Evolutionary conservation across 106 monocot species (phyloP).

Genomic region (Acorus gramineus): DNA sequence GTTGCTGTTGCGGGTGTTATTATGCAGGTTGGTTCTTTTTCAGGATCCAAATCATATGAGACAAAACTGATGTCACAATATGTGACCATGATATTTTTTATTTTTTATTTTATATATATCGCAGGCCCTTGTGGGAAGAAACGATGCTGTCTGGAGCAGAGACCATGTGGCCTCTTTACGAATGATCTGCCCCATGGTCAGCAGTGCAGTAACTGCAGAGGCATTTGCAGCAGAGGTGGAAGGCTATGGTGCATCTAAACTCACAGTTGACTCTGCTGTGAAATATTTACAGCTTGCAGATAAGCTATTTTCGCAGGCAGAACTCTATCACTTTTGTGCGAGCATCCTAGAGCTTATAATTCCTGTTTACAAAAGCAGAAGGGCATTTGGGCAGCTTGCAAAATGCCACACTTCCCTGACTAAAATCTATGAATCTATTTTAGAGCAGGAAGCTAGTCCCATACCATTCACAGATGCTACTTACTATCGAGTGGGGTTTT

Average conservation of each 20-base stretch:
- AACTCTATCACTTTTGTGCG: slow-evolving; percentile 87
- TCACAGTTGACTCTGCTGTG: slow-evolving; percentile 93
- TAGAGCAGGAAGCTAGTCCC: slow-evolving; percentile 86
- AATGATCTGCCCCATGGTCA: slow-evolving; percentile 92
- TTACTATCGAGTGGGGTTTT: slow-evolving; percentile 93
- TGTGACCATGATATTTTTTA: neutral
- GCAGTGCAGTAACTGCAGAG: slow-evolving; percentile 56
- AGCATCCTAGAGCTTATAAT: slow-evolving; percentile 93
- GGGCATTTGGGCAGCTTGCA: slow-evolving; percentile 76
- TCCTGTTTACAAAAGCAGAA: slow-evolving; percentile 91
- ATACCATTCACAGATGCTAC: slow-evolving; percentile 97
- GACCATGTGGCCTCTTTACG: slow-evolving; percentile 74
- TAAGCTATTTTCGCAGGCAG: slow-evolving; percentile 90
- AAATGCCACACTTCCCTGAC: slow-evolving; percentile 95
- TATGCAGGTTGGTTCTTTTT: slow-evolving; percentile 62
- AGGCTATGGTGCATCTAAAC: slow-evolving; percentile 98
- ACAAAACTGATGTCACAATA: too few species aligned
- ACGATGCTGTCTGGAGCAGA: slow-evolving; percentile 90
- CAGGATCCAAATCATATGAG: too few species aligned
- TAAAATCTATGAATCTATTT: slow-evolving; percentile 83
- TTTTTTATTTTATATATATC: neutral
- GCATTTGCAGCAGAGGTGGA: slow-evolving; percentile 97
- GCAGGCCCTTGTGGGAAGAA: slow-evolving; percentile 93
- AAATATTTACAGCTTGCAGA: slow-evolving; percentile 96
- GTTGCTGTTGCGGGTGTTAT: slow-evolving; percentile 99